Evolutionary conservation across 2,329 filamentous ascomycete genomes (phyloP), one percentile per base, ranked within the genome.

Genomic region (Xylariomycetidae sp.): DNA sequence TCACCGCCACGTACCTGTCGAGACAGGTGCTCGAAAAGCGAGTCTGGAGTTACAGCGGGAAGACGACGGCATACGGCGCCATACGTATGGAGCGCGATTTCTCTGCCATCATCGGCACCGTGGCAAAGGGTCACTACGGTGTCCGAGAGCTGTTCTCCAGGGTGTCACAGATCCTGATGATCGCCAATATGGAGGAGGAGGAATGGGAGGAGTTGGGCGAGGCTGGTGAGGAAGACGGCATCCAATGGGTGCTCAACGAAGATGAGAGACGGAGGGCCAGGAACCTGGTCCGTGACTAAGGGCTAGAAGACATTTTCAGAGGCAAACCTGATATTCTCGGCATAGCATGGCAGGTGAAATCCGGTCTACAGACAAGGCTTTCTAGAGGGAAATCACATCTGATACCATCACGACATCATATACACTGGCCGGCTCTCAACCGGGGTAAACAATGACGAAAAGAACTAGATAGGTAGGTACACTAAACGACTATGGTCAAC

Each of bases 101-200:
- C 34, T 72, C 76, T 0, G 80, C 78, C 1, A 74, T 89, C 37
- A 73, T 86, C 17, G 63, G 67, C 7, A 70, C 70, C 0, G 73
- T 79, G 5, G 63, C 70, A 4, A 67, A 64, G 37, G 79, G 75
- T 2, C 74, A 76, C 43, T 88, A 87, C 51, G 71, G 72, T 4
- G 66, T 85, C 22, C 66, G 83, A 16, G 82, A 86, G 41, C 57
- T 70, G 1, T 88, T 88, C 57, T 66, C 68, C 13, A 70, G 76
- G 39, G 80, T 80, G 44, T 65, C 70, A 37, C 82, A 88, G 61
- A 81, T 87, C 56, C 77, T 75, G 27, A 68, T 86, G 59, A 69
- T 87, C 2, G 73, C 85, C 60, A 83, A 82, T 43, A 85, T 88
- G 82, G 84, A 89, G 48, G 81, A 84, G 19, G 84, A 89, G 39